These are phyloP conservation scores for Kluyveromyces dobzhanskii DNA, from an alignment of 805 yeast species.

Conservation along the genomic window DNA sequence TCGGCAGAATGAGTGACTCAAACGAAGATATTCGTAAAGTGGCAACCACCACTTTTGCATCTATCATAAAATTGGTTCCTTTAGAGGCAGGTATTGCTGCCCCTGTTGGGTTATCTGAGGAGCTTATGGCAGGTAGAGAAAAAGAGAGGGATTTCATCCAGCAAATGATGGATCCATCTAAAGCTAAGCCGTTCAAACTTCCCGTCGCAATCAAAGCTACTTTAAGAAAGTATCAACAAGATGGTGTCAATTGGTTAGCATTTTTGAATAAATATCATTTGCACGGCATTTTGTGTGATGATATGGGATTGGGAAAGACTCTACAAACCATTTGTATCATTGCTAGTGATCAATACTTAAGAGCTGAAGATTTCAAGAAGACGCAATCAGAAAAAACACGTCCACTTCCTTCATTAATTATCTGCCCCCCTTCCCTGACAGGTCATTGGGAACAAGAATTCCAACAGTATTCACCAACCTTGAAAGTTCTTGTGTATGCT, in stretches of 20 bases:
- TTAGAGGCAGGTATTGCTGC: constrained; percentile 96
- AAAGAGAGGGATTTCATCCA: constrained; percentile 88
- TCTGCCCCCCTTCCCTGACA: constrained; percentile 95
- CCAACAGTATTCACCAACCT: constrained; percentile 78
- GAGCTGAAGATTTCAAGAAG: constrained; percentile 57
- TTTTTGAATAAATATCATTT: constrained; percentile 89
- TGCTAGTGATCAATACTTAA: constrained; percentile 86
- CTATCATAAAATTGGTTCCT: constrained; percentile 90
- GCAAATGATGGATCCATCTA: constrained; percentile 96
- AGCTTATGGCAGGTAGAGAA: constrained; percentile 80
- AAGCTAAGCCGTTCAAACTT: constrained; percentile 75
- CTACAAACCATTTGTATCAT: constrained; percentile 95
- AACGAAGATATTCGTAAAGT: constrained; percentile 79
- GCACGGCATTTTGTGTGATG: constrained; percentile 97
- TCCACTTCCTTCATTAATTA: constrained; percentile 72
- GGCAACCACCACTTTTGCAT: constrained; percentile 94
- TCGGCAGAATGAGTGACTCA: constrained; percentile 97
- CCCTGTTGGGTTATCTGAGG: constrained; percentile 83
- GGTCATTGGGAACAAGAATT: constrained; percentile 99
- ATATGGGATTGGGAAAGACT: constrained; percentile 98
- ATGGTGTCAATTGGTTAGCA: constrained; percentile 97
- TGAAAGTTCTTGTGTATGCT: constrained; percentile 77
- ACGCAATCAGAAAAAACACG: constrained; percentile 60
- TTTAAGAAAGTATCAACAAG: constrained; percentile 90
- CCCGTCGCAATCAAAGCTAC: constrained; percentile 93